phyloP scores from a whole-genome alignment of 1,284 basidiomycete species.

The Thelephora terrestris region DNA sequence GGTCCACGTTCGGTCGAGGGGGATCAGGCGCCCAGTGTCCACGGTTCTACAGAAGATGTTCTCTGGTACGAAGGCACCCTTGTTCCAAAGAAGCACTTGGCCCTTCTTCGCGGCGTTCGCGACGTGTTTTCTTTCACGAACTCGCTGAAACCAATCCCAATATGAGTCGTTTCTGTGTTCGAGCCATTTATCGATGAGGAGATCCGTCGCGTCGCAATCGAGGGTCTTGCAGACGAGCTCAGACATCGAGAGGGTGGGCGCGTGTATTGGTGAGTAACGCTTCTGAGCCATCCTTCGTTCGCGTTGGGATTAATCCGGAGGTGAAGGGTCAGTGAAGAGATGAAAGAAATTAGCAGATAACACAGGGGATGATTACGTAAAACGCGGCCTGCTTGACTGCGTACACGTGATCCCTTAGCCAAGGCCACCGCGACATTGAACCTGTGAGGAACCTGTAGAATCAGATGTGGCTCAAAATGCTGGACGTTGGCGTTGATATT shows the following conservation, averaged over 20 bases:
- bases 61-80: slow-evolving; percentile 65
- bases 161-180: slow-evolving; percentile 65
- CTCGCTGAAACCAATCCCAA: slow-evolving; percentile 61
- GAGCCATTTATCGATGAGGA: slow-evolving; percentile 72
- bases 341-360: too few relatives aligned
- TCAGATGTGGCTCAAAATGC: too few relatives aligned
- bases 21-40: slow-evolving; percentile 63
- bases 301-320: not conserved
- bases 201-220: slow-evolving; percentile 61
- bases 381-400: too few relatives aligned
- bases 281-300: slow-evolving; percentile 17
- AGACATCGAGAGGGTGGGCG: slow-evolving; percentile 56
- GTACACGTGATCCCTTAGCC: too few relatives aligned
- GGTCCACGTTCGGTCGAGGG: slow-evolving; percentile 67
- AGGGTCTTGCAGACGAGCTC: slow-evolving; percentile 67
- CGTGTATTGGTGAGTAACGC: slow-evolving; percentile 53
- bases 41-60: slow-evolving; percentile 68
- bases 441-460: too few relatives aligned
- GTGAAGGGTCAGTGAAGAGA: not conserved
- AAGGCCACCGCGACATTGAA: too few relatives aligned
- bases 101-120: slow-evolving; percentile 31
- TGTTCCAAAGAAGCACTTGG: slow-evolving; percentile 62
- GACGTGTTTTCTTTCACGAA: slow-evolving; percentile 51
- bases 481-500: too few relatives aligned
- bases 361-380: too few relatives aligned